Evolutionary conservation across 805 yeast genomes (phyloP).

Genomic region (Kregervanrija fluxuum): DNA sequence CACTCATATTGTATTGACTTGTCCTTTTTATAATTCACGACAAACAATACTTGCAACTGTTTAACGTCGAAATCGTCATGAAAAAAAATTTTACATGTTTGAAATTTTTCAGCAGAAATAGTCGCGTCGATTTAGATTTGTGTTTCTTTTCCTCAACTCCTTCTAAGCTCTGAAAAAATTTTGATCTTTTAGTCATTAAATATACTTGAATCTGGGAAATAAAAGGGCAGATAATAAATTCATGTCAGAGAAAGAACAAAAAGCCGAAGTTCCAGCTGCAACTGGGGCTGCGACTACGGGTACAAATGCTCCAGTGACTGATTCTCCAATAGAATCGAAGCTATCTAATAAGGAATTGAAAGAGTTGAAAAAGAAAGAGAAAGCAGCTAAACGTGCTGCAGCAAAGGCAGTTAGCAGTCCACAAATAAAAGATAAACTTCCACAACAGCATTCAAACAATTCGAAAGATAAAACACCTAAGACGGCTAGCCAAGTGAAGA

Average conservation of each 20-base stretch:
- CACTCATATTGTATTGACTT: conserved; percentile 28
- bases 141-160: too few relatives aligned
- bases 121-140: too few relatives aligned
- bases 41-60: too few relatives aligned
- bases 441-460: conserved; percentile 1
- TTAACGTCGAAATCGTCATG: too few relatives aligned
- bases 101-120: too few relatives aligned
- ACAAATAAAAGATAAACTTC: conserved; percentile 5
- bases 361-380: conserved; percentile 80
- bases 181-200: too few relatives aligned
- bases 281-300: neutral
- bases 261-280: too few relatives aligned
- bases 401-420: conserved; percentile 31
- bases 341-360: conserved; percentile 76
- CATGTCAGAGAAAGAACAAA: too few relatives aligned
- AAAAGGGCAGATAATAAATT: too few relatives aligned
- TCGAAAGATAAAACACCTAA: conserved; percentile 25
- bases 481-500: conserved; percentile 45
- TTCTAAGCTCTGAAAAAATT: too few relatives aligned
- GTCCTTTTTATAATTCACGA: neutral
- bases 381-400: conserved; percentile 90
- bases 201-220: too few relatives aligned
- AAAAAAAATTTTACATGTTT: too few relatives aligned
- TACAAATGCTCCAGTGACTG: neutral
- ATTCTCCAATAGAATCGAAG: conserved; percentile 10